These are phyloP conservation scores for Metarhizium brunneum DNA, from an alignment of 2,329 filamentous ascomycete species.

Conservation along the genomic window DNA sequence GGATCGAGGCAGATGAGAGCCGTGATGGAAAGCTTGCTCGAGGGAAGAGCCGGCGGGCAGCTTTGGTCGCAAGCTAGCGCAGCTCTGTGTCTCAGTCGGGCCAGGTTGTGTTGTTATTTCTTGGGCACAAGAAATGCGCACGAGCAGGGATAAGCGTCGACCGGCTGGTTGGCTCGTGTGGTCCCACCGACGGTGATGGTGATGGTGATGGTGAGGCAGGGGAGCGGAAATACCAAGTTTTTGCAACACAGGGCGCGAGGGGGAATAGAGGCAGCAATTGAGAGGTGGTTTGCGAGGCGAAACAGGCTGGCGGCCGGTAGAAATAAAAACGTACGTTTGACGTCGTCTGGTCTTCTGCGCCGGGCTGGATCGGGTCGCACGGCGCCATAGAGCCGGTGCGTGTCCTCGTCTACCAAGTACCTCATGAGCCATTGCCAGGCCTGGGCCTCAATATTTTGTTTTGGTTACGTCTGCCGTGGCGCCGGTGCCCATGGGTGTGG, in stretches of 20 bases:
- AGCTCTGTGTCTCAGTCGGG: background rate
- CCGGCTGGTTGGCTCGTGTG: no score
- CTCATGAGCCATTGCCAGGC: no score
- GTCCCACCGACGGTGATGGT: no score
- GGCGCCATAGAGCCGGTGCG: no score
- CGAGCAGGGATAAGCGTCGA: no score
- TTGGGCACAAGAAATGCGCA: background rate
- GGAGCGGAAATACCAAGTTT: no score
- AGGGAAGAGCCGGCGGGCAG: background rate
- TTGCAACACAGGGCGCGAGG: background rate
- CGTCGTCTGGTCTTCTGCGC: background rate
- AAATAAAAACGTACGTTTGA: background rate
- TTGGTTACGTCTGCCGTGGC: background rate
- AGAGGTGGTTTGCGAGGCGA: background rate
- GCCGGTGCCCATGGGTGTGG: constrained; percentile 5
- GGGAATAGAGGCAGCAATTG: background rate
- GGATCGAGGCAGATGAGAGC: no score
- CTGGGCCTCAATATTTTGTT: no score
- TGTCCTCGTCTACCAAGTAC: no score
- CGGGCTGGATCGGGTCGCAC: no score
- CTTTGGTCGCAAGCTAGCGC: no score
- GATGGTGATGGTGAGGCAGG: no score
- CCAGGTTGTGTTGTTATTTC: background rate
- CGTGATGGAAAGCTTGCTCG: background rate
- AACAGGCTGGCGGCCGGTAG: background rate